These are phyloP conservation scores for Blastocystis sp. DNA, from an alignment of 352 stramenopile species.

Conservation along the genomic window DNA sequence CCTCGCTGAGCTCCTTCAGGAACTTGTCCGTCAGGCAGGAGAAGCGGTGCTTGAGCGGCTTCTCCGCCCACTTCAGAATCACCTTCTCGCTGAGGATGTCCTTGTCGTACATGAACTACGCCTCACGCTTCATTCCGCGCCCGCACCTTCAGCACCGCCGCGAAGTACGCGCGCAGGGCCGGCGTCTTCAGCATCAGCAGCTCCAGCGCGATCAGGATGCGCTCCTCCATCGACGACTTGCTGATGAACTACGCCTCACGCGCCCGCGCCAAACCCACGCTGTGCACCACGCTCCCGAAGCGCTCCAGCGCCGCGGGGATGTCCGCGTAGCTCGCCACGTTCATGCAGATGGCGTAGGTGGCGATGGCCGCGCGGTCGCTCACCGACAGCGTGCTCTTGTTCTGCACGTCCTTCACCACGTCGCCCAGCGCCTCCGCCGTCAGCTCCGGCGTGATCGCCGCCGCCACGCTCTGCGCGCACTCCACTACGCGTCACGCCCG, in stretches of 20 bases:
- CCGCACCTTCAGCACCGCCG: slow-evolving; percentile 76
- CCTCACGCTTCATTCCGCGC: neutral
- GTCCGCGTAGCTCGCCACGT: slow-evolving; percentile 79
- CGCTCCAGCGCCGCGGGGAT: slow-evolving; percentile 80
- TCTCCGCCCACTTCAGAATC: slow-evolving; percentile 76
- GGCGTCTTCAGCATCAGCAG: slow-evolving; percentile 76
- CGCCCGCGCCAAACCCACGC: slow-evolving; percentile 78
- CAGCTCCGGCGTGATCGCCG: slow-evolving; percentile 80
- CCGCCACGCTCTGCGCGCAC: slow-evolving; percentile 80
- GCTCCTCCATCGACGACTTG: slow-evolving; percentile 56
- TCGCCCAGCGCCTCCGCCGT: slow-evolving; percentile 79
- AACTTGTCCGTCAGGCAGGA: slow-evolving; percentile 79
- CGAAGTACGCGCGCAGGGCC: slow-evolving; percentile 77
- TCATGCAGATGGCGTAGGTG: slow-evolving; percentile 78
- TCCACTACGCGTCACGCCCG: slow-evolving; percentile 77
- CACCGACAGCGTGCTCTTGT: slow-evolving; percentile 77
- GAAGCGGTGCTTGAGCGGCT: slow-evolving; percentile 80
- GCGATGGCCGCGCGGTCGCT: slow-evolving; percentile 81
- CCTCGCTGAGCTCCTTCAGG: slow-evolving; percentile 75
- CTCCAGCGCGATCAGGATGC: slow-evolving; percentile 41
- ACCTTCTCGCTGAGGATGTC: slow-evolving; percentile 81
- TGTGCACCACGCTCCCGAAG: slow-evolving; percentile 77
- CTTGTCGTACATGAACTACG: slow-evolving; percentile 78
- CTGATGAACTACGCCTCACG: slow-evolving; percentile 79
- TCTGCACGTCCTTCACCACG: slow-evolving; percentile 80